These are phyloP conservation scores for Vaccinium vitisidaea DNA, from an alignment of 148 eudicot genomes.

Conservation along the genomic window DNA sequence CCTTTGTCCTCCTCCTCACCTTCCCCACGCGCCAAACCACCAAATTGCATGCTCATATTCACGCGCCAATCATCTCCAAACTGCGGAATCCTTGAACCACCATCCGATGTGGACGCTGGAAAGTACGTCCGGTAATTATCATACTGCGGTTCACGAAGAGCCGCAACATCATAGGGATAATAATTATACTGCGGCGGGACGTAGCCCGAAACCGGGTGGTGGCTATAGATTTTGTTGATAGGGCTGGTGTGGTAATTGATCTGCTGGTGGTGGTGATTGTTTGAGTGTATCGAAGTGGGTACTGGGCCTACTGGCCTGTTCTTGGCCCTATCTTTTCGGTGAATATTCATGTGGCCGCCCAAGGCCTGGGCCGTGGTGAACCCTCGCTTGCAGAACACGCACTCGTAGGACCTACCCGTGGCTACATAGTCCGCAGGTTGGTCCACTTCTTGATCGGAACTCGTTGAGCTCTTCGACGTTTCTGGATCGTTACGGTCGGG, in stretches of 20 bases:
- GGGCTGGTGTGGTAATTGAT: background rate
- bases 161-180: background rate
- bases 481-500: conserved; percentile 6
- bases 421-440: conserved; percentile 12
- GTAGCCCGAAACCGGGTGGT: background rate
- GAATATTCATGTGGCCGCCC: conserved; percentile 74
- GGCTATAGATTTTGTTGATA: conserved; percentile 16
- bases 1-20: conserved; percentile 13
- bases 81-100: background rate
- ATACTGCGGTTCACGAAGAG: conserved; percentile 17
- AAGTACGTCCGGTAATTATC: conserved; percentile 7
- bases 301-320: background rate
- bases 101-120: conserved; percentile 22
- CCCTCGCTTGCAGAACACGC: conserved; percentile 61
- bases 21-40: background rate
- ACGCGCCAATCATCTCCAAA: conserved; percentile 19
- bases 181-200: background rate
- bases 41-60: conserved; percentile 28
- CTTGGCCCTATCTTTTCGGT: conserved; percentile 50
- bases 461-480: conserved; percentile 8
- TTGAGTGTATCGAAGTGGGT: conserved; percentile 12
- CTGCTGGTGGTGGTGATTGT: conserved; percentile 20
- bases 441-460: conserved; percentile 25
- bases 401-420: conserved; percentile 34
- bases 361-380: conserved; percentile 70